Conservation (phyloP, 2,329 filamentous ascomycete species). For the Aschersonia sp. region DNA sequence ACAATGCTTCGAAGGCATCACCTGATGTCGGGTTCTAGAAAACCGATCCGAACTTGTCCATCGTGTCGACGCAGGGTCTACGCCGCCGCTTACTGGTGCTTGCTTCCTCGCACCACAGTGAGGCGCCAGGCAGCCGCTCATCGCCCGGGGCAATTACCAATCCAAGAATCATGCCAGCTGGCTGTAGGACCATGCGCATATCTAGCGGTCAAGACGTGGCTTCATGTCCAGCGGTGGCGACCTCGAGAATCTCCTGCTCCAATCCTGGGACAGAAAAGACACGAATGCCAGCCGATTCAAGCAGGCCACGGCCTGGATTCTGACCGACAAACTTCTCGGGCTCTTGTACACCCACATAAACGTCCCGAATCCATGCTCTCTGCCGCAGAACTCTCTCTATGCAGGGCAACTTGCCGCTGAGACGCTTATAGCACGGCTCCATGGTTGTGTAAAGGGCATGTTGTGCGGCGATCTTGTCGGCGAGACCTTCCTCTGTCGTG, state of each 20-base stretch:
- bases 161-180: too few relatives aligned
- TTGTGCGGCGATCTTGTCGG: constrained; percentile 17
- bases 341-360: constrained; percentile 81
- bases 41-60: too few relatives aligned
- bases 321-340: constrained; percentile 79
- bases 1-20: too few relatives aligned
- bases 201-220: neutral
- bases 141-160: too few relatives aligned
- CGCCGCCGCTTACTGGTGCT: too few relatives aligned
- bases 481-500: constrained; percentile 39
- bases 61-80: too few relatives aligned
- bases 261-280: constrained; percentile 62
- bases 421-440: constrained; percentile 63
- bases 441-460: constrained; percentile 75
- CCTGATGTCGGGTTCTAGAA: too few relatives aligned
- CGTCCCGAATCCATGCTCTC: constrained; percentile 49
- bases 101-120: too few relatives aligned
- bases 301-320: constrained; percentile 57
- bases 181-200: too few relatives aligned
- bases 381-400: constrained; percentile 62
- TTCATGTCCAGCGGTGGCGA: constrained; percentile 63
- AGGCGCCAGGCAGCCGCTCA: too few relatives aligned
- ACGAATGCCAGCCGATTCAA: constrained; percentile 58
- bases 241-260: constrained; percentile 64
- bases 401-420: constrained; percentile 64